phyloP scores from a whole-genome alignment of 805 yeast species.

The Zygosaccharomyces rouxii region DNA sequence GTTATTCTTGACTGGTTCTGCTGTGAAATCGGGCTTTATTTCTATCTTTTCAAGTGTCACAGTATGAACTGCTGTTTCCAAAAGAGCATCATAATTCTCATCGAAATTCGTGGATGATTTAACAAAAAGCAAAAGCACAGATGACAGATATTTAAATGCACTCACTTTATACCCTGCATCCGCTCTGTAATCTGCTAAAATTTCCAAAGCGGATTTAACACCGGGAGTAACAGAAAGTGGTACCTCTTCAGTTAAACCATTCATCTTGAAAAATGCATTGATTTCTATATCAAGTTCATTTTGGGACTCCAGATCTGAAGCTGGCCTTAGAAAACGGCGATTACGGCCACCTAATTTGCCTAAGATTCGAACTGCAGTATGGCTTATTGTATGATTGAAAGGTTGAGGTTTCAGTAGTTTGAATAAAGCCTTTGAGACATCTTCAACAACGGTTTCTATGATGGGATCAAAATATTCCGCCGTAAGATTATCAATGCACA shows the following conservation, averaged over 20 bases:
- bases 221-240: slow-evolving; percentile 83
- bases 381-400: slow-evolving; percentile 90
- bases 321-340: slow-evolving; percentile 75
- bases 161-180: slow-evolving; percentile 65
- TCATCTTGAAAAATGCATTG: slow-evolving; percentile 61
- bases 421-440: slow-evolving; percentile 91
- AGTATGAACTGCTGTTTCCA: slow-evolving; percentile 48
- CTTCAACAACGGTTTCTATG: slow-evolving; percentile 92
- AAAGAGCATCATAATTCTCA: slow-evolving; percentile 37
- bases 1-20: slow-evolving; percentile 44
- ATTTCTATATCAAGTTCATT: slow-evolving; percentile 61
- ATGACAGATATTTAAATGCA: slow-evolving; percentile 69
- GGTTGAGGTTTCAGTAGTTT: slow-evolving; percentile 87
- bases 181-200: slow-evolving; percentile 59
- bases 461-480: slow-evolving; percentile 97
- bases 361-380: slow-evolving; percentile 84
- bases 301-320: slow-evolving; percentile 55
- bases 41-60: slow-evolving; percentile 30
- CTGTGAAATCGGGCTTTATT: slow-evolving; percentile 35
- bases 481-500: slow-evolving; percentile 93
- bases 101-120: slow-evolving; percentile 40
- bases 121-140: slow-evolving; percentile 64
- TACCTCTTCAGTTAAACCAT: slow-evolving; percentile 58
- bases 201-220: slow-evolving; percentile 66
- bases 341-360: slow-evolving; percentile 97